Conservation (phyloP, 352 stramenopile genomes). For the Pythium vanterpoolii region DNA sequence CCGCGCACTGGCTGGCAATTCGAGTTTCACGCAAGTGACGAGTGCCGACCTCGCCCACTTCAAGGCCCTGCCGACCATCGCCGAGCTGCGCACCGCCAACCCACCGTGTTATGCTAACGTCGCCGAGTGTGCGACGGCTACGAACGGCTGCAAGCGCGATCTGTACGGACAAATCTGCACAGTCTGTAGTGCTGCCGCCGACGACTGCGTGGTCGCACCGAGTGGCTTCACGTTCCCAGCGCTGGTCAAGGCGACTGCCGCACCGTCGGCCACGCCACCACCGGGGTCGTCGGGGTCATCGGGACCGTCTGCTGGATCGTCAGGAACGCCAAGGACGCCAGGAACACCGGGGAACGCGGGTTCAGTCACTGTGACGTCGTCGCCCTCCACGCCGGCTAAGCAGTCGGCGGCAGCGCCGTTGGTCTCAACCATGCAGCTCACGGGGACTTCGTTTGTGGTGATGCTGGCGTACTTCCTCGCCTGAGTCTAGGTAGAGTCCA, state of each 20-base stretch:
- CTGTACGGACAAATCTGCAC: constrained; percentile 59
- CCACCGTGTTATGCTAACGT: constrained; percentile 66
- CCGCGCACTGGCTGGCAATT: constrained; percentile 20
- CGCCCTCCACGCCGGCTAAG: neutral
- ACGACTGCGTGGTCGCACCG: constrained; percentile 27
- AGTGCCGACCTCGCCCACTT: constrained; percentile 33
- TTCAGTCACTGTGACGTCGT: too few relatives aligned
- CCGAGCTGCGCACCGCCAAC: constrained; percentile 40
- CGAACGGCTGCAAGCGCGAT: constrained; percentile 55
- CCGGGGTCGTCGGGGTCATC: neutral
- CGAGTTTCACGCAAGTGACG: constrained; percentile 33
- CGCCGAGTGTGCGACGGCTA: constrained; percentile 39
- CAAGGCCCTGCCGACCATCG: constrained; percentile 40
- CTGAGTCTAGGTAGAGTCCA: too few relatives aligned
- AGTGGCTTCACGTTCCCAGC: constrained; percentile 39
- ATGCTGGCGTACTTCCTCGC: neutral
- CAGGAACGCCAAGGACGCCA: too few relatives aligned
- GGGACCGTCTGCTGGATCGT: neutral
- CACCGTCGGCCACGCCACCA: constrained; percentile 4
- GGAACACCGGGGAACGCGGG: neutral
- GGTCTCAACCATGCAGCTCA: neutral
- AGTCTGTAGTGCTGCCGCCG: constrained; percentile 28
- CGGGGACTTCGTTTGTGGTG: neutral
- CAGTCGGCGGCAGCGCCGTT: neutral
- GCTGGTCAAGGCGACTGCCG: constrained; percentile 24